These are phyloP conservation scores for Cyclotella atomus DNA, from an alignment of 108 stramenopile genomes.

Conservation along the genomic window DNA sequence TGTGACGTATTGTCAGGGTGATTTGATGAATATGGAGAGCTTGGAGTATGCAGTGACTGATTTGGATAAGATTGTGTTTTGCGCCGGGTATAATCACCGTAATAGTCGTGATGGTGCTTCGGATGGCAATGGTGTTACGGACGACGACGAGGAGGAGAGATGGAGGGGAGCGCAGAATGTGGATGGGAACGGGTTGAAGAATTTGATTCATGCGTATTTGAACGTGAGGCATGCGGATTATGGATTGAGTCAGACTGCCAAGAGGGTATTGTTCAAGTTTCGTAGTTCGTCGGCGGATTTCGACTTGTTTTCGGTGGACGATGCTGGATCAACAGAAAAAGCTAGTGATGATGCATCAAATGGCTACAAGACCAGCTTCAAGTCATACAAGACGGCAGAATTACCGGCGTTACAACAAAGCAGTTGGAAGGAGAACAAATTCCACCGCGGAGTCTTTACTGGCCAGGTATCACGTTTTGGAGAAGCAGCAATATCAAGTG, in stretches of 20 bases:
- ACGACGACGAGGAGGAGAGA: slow-evolving; percentile 47
- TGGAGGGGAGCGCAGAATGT: slow-evolving; percentile 70
- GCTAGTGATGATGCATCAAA: slow-evolving; percentile 10
- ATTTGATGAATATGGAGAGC: slow-evolving; percentile 82
- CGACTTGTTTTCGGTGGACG: slow-evolving; percentile 72
- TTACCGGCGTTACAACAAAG: slow-evolving; percentile 44
- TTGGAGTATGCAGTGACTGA: slow-evolving; percentile 91
- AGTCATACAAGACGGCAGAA: neutral
- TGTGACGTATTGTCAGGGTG: slow-evolving; percentile 91
- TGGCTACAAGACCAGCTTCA: neutral
- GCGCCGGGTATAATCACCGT: slow-evolving; percentile 48
- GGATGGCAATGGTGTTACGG: slow-evolving; percentile 51
- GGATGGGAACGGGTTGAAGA: slow-evolving; percentile 80
- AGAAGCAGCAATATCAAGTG: slow-evolving; percentile 73
- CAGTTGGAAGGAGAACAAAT: slow-evolving; percentile 78
- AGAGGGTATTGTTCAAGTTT: slow-evolving; percentile 92
- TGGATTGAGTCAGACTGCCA: slow-evolving; percentile 85
- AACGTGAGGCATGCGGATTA: slow-evolving; percentile 89
- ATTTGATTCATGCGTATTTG: slow-evolving; percentile 85
- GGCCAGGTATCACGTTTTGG: slow-evolving; percentile 61
- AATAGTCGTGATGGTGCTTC: slow-evolving; percentile 10
- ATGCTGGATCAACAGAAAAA: slow-evolving; percentile 31
- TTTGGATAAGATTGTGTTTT: slow-evolving; percentile 91
- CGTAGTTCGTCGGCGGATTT: slow-evolving; percentile 66
- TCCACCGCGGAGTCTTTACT: slow-evolving; percentile 79